phyloP scores from a whole-genome alignment of 2,329 filamentous ascomycete species.

The Aspergillus brunneoviolaceus region DNA sequence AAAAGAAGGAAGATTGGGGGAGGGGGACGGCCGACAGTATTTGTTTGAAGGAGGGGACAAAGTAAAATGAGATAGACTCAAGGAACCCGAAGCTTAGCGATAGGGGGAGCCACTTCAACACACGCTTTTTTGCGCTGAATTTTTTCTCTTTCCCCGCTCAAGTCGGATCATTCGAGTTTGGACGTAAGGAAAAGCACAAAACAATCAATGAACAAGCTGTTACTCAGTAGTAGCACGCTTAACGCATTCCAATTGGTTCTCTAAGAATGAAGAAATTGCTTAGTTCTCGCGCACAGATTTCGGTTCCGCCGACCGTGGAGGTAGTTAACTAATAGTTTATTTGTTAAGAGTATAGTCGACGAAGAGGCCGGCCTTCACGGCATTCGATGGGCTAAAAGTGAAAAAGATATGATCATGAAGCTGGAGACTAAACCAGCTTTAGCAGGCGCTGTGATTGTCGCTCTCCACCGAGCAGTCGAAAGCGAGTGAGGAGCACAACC shows the following conservation, averaged over 20 bases:
- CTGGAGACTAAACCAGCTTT: neutral
- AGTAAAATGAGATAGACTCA: slow-evolving; percentile 4
- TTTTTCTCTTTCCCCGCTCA: neutral
- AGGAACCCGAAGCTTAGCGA: slow-evolving; percentile 9
- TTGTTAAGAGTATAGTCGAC: neutral
- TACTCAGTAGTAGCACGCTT: neutral
- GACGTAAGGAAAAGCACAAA: neutral
- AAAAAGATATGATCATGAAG: neutral
- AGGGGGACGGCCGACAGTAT: neutral
- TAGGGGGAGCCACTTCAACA: slow-evolving; percentile 6
- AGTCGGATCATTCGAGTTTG: neutral
- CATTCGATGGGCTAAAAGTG: neutral
- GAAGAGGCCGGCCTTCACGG: too few relatives aligned
- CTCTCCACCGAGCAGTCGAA: neutral
- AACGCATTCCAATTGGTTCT: slow-evolving; percentile 15
- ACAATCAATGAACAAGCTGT: slow-evolving; percentile 7
- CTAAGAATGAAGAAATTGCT: slow-evolving; percentile 8
- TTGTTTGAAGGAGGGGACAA: slow-evolving; percentile 8
- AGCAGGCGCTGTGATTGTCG: neutral
- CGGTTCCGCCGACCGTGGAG: neutral
- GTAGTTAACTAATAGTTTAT: neutral
- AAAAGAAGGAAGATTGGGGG: neutral
- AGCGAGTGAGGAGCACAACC: slow-evolving; percentile 11
- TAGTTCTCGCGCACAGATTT: neutral
- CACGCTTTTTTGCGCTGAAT: slow-evolving; percentile 4